phyloP scores from a whole-genome alignment of 1,139 yeast species.

The Geotrichum phurueaensis region DNA sequence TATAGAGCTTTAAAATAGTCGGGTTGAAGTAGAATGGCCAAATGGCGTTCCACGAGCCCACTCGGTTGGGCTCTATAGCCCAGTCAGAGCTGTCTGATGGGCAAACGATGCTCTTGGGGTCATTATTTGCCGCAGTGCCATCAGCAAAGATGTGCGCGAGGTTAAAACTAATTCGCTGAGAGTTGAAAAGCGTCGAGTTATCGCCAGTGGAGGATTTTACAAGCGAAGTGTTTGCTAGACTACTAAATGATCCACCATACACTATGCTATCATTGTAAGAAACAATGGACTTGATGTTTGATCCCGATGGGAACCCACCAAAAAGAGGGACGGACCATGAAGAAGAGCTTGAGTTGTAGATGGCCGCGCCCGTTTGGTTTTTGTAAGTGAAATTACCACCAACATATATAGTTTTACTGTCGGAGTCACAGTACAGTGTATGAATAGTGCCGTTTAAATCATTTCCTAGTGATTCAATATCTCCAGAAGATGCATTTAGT shows the following conservation, averaged over 20 bases:
- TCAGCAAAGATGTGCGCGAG: slow-evolving; percentile 56
- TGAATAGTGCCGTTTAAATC: slow-evolving; percentile 47
- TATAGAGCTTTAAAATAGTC: slow-evolving; percentile 66
- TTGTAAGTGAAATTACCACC: slow-evolving; percentile 72
- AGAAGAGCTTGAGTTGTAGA: slow-evolving; percentile 51
- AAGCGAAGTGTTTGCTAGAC: slow-evolving; percentile 52
- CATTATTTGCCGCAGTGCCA: slow-evolving; percentile 38
- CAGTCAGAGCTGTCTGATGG: slow-evolving; percentile 51
- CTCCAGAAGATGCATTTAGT: slow-evolving; percentile 46
- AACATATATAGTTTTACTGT: slow-evolving; percentile 52
- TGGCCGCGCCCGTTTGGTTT: slow-evolving; percentile 55
- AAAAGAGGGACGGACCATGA: slow-evolving; percentile 53
- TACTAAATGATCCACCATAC: slow-evolving; percentile 72
- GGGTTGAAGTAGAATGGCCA: slow-evolving; percentile 60
- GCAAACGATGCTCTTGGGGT: slow-evolving; percentile 51
- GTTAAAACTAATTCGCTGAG: slow-evolving; percentile 61
- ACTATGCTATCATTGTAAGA: slow-evolving; percentile 48
- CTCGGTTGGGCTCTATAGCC: slow-evolving; percentile 46
- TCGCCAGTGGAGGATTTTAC: slow-evolving; percentile 33
- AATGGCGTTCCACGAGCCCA: slow-evolving; percentile 65
- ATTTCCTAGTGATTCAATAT: slow-evolving; percentile 40
- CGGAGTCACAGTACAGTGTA: slow-evolving; percentile 47
- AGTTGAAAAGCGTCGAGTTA: slow-evolving; percentile 43
- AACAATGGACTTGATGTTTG: slow-evolving; percentile 61
- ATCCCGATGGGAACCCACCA: slow-evolving; percentile 64